Conservation (phyloP, 73 alveolate genomes). For the Diophrys appendiculata region DNA sequence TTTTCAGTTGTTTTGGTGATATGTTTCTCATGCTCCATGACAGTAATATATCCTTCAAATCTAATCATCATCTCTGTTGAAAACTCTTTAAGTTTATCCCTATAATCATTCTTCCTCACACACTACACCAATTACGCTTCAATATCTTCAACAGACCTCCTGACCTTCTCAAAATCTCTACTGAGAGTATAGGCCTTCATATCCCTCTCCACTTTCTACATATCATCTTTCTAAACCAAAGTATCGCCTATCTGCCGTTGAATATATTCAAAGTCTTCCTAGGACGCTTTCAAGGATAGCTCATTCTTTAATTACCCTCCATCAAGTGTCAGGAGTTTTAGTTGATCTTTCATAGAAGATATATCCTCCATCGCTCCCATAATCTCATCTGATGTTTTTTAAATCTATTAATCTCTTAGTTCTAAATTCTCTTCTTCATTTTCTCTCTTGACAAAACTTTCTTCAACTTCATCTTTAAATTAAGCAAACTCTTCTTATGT, state of each 20-base stretch:
- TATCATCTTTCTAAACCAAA: not conserved
- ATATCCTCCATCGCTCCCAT: not conserved
- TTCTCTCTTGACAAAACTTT: not conserved
- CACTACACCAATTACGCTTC: not conserved
- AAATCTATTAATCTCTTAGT: not conserved
- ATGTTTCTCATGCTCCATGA: not conserved
- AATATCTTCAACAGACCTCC: not conserved
- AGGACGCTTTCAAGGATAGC: not conserved
- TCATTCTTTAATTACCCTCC: not conserved
- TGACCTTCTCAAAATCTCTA: not conserved
- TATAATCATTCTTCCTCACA: not conserved
- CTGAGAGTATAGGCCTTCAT: not conserved
- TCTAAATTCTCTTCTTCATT: not conserved
- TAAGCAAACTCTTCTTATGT: not conserved
- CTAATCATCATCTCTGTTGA: not conserved
- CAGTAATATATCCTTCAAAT: not conserved
- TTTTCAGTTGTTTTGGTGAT: not conserved
- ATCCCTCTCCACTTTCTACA: not conserved
- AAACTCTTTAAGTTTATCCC: not conserved
- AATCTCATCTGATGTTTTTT: not conserved
- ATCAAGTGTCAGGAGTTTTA: not conserved
- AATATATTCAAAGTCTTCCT: not conserved
- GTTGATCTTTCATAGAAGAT: not conserved
- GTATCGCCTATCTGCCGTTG: not conserved
- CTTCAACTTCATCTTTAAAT: not conserved